Percentiles rank a stretch among this genome's conserved stretches.
Conservation (phyloP, 2,329 filamentous ascomycete species). For the Hypomyces perniciosus region DNA sequence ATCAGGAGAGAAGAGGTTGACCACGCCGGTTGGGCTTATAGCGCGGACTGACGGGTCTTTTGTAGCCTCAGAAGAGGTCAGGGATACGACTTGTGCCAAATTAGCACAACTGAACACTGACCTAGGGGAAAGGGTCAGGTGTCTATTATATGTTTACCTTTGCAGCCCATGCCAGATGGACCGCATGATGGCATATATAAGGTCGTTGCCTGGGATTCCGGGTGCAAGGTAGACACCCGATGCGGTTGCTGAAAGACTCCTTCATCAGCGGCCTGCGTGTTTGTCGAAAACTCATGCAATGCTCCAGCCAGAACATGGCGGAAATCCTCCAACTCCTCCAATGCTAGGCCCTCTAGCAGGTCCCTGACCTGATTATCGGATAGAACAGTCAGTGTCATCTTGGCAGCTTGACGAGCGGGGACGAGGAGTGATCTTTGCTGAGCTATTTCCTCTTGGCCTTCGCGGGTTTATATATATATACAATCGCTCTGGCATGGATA, state of each 20-base stretch:
- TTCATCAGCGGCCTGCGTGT: constrained; percentile 37
- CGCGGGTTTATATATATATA: too few species aligned
- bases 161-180: constrained; percentile 59
- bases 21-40: constrained; percentile 55
- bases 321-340: constrained; percentile 48
- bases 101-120: background rate
- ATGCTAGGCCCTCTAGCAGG: constrained; percentile 48
- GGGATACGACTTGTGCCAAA: constrained; percentile 51
- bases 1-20: constrained; percentile 60
- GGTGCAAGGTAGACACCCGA: constrained; percentile 43
- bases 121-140: background rate
- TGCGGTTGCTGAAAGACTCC: constrained; percentile 50
- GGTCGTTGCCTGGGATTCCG: constrained; percentile 49
- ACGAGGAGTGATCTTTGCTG: background rate
- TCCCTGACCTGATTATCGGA: constrained; percentile 50
- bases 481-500: too few species aligned
- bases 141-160: constrained; percentile 39
- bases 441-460: background rate
- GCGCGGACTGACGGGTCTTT: constrained; percentile 24
- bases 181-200: constrained; percentile 70
- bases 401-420: constrained; percentile 12
- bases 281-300: constrained; percentile 57
- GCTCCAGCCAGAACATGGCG: constrained; percentile 43
- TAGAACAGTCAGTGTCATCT: constrained; percentile 54
- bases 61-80: constrained; percentile 38